These are phyloP conservation scores for Dactylellina drechsleri DNA, from an alignment of 2,329 filamentous ascomycete species.

Conservation along the genomic window DNA sequence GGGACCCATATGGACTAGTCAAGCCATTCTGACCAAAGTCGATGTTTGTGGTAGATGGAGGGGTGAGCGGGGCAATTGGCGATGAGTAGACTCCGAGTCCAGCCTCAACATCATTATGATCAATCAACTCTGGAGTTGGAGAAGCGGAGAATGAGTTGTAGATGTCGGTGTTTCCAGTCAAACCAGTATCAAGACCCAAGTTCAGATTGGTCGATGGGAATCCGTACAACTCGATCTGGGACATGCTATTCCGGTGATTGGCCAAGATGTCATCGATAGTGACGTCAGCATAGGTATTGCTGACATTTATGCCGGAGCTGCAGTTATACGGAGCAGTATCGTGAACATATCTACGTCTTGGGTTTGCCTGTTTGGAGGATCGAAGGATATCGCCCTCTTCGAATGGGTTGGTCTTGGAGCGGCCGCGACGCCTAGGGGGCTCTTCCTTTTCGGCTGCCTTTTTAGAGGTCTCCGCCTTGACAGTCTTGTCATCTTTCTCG, in stretches of 20 bases:
- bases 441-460: slow-evolving; percentile 16
- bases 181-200: slow-evolving; percentile 43
- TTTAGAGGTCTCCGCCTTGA: slow-evolving; percentile 23
- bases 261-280: slow-evolving; percentile 50
- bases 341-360: slow-evolving; percentile 43
- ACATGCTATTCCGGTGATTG: slow-evolving; percentile 50
- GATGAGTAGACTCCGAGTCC: slow-evolving; percentile 53
- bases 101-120: slow-evolving; percentile 41
- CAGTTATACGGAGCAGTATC: slow-evolving; percentile 43
- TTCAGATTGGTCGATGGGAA: slow-evolving; percentile 40
- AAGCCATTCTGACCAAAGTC: slow-evolving; percentile 46
- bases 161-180: slow-evolving; percentile 41
- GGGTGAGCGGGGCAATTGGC: slow-evolving; percentile 45
- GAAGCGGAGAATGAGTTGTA: slow-evolving; percentile 51
- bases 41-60: slow-evolving; percentile 44
- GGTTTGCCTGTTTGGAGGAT: slow-evolving; percentile 40
- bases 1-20: slow-evolving; percentile 47
- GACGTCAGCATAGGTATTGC: slow-evolving; percentile 31
- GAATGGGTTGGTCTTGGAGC: slow-evolving; percentile 52
- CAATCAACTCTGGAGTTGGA: slow-evolving; percentile 49
- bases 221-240: slow-evolving; percentile 49
- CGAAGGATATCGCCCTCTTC: slow-evolving; percentile 46
- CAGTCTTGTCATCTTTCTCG: slow-evolving; percentile 46
- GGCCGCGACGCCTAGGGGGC: slow-evolving; percentile 30
- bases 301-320: slow-evolving; percentile 38